Base-by-base conservation (phyloP, 1,139 yeast genomes). In the Citeromyces hawaiiensis region DNA sequence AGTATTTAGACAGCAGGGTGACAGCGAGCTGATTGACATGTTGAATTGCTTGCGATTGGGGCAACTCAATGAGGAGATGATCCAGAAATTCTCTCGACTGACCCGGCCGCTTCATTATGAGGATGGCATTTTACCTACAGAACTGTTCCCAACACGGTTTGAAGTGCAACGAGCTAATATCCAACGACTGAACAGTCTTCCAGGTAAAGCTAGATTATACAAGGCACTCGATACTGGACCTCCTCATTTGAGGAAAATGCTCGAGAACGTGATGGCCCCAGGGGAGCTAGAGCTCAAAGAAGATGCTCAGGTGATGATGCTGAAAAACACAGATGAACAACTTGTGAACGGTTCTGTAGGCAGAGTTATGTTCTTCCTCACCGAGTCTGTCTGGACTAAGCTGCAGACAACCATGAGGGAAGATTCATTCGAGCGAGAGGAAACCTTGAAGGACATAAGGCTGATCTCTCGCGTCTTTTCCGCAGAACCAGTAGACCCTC, bases 291-390 rank as follows among this genome's bases (percentile, higher is more conserved):
- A 64, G 10, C 62, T 91, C 48, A 88, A 87, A 51, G 68, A 70
- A 38, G 88, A 88, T 33, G 91, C 96, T 0, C 98, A 91, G 59
- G 98, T 91, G 0, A 93, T 91, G 98, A 79, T 93, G 68, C 73
- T 91, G 44, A 91, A 91, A 56, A 93, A 91, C 55, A 69, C 83
- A 42, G 96, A 88, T 55, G 86, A 78, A 19, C 74, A 82, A 1
- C 65, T 91, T 37, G 98, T 93, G 4, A 91, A 91, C 58, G 99
- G 99, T 0, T 79, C 96, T 0, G 61, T 91, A 37, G 99, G 99
- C 0, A 80, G 71, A 45, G 88, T 91, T 2, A 57, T 87, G 23
- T 94, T 76, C 42, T 88, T 91, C 50, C 63, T 81, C 53, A 14
- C 17, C 7, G 29, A 34, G 16, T 23, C 16, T 8, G 36, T n/a